A percentile compares a stretch with the other conserved stretches of the same genome.
Conservation (phyloP, 1,284 basidiomycete species). For the Peniophora sp. region DNA sequence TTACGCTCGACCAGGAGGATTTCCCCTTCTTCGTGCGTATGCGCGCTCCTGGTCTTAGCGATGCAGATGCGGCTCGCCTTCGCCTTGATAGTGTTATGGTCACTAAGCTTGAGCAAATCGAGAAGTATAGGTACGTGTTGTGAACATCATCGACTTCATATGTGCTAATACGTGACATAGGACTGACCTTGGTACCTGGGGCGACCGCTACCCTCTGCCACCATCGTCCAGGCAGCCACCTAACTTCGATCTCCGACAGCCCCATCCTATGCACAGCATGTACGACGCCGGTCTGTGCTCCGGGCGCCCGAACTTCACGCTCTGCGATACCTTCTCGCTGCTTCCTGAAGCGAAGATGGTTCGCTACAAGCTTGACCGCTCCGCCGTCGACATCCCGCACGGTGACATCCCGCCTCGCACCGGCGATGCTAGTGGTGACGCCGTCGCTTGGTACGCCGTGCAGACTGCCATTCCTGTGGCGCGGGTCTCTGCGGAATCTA, state of each 20-base stretch:
- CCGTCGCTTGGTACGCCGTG: constrained; percentile 48
- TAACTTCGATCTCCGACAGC: constrained; percentile 38
- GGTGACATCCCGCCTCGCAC: constrained; percentile 7
- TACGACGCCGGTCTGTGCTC: constrained; percentile 45
- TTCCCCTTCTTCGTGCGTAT: constrained; percentile 53
- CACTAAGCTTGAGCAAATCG: constrained; percentile 51
- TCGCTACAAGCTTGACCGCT: constrained; percentile 32
- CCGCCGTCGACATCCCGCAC: constrained; percentile 34
- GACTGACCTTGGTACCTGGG: neutral
- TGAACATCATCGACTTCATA: neutral
- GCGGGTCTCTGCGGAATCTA: constrained; percentile 16
- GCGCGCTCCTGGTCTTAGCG: constrained; percentile 42
- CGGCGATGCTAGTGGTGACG: too few relatives aligned
- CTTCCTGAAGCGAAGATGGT: constrained; percentile 37
- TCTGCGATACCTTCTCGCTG: constrained; percentile 43
- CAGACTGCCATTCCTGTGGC: constrained; percentile 45
- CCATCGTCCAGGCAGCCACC: constrained; percentile 53
- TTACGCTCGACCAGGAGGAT: constrained; percentile 34
- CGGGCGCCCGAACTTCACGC: constrained; percentile 15
- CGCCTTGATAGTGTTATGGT: constrained; percentile 40
- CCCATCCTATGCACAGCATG: constrained; percentile 43
- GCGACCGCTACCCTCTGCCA: constrained; percentile 45
- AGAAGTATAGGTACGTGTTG: constrained; percentile 50
- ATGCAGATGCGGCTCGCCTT: constrained; percentile 38
- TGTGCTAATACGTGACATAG: neutral